These are phyloP conservation scores for Gossypium lobatum DNA, from an alignment of 441 rosid species.

Conservation along the genomic window DNA sequence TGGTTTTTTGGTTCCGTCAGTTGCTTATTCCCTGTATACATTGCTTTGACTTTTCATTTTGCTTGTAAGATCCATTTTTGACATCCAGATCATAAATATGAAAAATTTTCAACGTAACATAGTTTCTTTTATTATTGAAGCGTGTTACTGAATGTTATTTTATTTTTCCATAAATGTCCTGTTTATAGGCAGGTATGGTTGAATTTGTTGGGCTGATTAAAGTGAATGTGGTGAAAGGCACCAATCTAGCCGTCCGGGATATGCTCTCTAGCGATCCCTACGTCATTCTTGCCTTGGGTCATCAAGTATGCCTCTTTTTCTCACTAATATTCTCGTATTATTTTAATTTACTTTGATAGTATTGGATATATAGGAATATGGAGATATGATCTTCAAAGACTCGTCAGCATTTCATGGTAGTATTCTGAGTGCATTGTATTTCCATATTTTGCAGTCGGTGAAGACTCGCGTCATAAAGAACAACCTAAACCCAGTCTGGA, in stretches of 20 bases:
- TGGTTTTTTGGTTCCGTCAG: slow-evolving; percentile 15
- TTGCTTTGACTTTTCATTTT: background rate
- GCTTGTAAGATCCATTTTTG: too few relatives aligned
- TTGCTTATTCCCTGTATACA: slow-evolving; percentile 14
- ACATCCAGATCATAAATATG: too few relatives aligned
- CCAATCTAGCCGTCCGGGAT: slow-evolving; percentile 85
- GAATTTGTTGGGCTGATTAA: slow-evolving; percentile 89
- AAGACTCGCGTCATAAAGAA: slow-evolving; percentile 89
- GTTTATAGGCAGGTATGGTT: slow-evolving; percentile 87
- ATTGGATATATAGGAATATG: background rate
- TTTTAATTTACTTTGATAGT: background rate
- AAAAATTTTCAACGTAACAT: background rate
- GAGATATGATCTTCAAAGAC: background rate
- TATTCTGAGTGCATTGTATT: background rate
- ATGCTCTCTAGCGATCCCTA: slow-evolving; percentile 89
- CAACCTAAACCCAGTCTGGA: slow-evolving; percentile 96
- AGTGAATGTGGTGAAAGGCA: slow-evolving; percentile 93
- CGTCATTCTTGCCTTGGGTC: slow-evolving; percentile 75
- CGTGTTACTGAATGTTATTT: slow-evolving; percentile 10
- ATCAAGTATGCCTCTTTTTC: slow-evolving; percentile 56
- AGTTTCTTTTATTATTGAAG: background rate
- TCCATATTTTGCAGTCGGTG: slow-evolving; percentile 51
- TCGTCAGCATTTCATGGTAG: background rate
- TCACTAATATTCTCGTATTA: slow-evolving; percentile 6
- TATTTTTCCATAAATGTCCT: slow-evolving; percentile 16